These are phyloP conservation scores for Chernovozyma aurita DNA, from an alignment of 1,139 yeast genomes.

Conservation along the genomic window DNA sequence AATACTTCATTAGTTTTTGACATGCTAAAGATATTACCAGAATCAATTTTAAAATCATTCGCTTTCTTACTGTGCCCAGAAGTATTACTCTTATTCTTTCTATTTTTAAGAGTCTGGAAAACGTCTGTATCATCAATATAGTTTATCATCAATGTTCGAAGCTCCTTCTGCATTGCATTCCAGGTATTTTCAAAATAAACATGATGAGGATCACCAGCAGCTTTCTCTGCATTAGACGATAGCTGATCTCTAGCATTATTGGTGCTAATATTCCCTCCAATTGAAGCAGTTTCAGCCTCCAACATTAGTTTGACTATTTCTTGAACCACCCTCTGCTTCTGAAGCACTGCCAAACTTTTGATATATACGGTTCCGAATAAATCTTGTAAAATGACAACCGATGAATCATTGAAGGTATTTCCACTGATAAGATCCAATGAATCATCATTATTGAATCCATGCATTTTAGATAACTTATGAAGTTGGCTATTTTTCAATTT, in stretches of 20 bases:
- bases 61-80: constrained; percentile 1
- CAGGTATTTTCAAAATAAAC: constrained; percentile 51
- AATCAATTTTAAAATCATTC: not conserved
- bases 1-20: constrained; percentile 32
- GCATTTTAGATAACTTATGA: constrained; percentile 29
- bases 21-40: constrained; percentile 18
- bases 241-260: too few species aligned
- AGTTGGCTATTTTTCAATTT: constrained; percentile 41
- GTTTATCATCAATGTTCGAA: constrained; percentile 49
- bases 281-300: constrained; percentile 7
- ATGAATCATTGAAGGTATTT: constrained; percentile 39
- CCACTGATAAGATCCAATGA: constrained; percentile 22
- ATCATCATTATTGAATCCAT: constrained; percentile 22
- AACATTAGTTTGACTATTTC: constrained; percentile 41
- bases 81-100: constrained; percentile 1
- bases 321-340: constrained; percentile 62
- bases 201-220: not conserved
- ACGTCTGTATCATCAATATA: constrained; percentile 38
- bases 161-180: constrained; percentile 53
- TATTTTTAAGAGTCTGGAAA: constrained; percentile 4
- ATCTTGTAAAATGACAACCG: constrained; percentile 61
- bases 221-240: not conserved
- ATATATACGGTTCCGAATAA: constrained; percentile 66
- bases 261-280: not conserved
- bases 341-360: constrained; percentile 60